Base-by-base conservation (phyloP, 352 stramenopile species). In the Phytophthora foliorum region DNA sequence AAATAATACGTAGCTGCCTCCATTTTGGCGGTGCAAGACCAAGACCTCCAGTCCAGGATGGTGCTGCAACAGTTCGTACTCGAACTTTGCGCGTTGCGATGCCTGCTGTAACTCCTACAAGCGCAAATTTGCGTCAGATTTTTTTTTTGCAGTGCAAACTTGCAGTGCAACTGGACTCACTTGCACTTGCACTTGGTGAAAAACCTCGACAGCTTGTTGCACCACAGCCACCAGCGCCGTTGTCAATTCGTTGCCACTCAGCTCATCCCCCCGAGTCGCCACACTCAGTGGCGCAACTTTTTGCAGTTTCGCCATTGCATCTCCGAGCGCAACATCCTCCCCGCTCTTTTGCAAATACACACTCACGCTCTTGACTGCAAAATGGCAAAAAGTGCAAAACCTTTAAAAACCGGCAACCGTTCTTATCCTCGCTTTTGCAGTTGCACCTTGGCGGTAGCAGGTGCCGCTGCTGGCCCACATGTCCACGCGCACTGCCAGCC, bases 1-100 rank as follows among this genome's bases (percentile, higher is more conserved):
- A 53, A 88, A 85, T 1, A 69, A 29, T 19, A 78, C 77, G 25
- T 54, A 73, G 3, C 29, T 32, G 13, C 22, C 41, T 34, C 5
- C 31, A 34, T 14, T 57, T 34, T 52, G 9, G 14, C 36, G 65
- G 0, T 27, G 52, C 8, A 74, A 14, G 31, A 80, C 58, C 25
- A 82, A 50, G 4, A 83, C 31, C 8, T 87, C 79, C 16, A 88
- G 56, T 3, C 38, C 66, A 19, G 53, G 19, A 52, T 70, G 44
- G 41, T 80, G 74, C 46, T 85, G 79, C 36, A 88, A 25, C 45
- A 88, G 57, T 48, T 88, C 74, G 48, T 72, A 72, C 60, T 88
- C 79, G 22, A 88, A 83, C n/a, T 64, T 78, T 10, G 68, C 63
- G 19, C 65, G 74, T 22, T 67, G 59, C 1, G 48, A 66, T 14